Percentiles rank a stretch among this genome's conserved stretches.
Conservation (phyloP, 352 stramenopile species). For the Phytopythium vexans region DNA sequence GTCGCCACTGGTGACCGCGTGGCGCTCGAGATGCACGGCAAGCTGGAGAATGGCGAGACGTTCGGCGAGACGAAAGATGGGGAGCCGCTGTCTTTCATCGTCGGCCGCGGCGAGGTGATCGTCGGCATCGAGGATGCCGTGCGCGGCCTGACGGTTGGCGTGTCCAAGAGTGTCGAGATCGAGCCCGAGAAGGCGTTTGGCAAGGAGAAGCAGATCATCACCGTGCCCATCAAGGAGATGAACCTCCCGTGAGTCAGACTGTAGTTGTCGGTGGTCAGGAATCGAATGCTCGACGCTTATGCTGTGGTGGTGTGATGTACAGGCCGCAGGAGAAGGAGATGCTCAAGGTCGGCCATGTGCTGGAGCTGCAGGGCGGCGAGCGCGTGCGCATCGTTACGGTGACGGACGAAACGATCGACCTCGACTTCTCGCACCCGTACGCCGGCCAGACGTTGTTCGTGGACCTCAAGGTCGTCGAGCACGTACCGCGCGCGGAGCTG, state of each 20-base stretch:
- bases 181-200: constrained; percentile 66
- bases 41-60: constrained; percentile 50
- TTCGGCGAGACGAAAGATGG: constrained; percentile 50
- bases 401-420: constrained; percentile 64
- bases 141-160: constrained; percentile 59
- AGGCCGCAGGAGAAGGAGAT: constrained; percentile 58
- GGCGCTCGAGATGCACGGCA: constrained; percentile 60
- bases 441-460: constrained; percentile 77
- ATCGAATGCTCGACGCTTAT: neutral
- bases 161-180: constrained; percentile 63
- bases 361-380: constrained; percentile 58
- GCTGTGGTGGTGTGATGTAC: constrained; percentile 5
- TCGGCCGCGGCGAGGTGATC: constrained; percentile 68
- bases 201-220: constrained; percentile 51
- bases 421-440: constrained; percentile 73
- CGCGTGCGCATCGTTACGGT: constrained; percentile 66
- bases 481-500: constrained; percentile 42
- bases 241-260: constrained; percentile 45
- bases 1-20: constrained; percentile 69
- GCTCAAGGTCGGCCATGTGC: constrained; percentile 56
- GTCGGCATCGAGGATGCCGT: constrained; percentile 69
- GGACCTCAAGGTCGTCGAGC: constrained; percentile 66
- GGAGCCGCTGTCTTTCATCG: constrained; percentile 64
- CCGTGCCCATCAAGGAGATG: constrained; percentile 69
- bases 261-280: neutral